Base-by-base conservation (phyloP, 1,284 basidiomycete genomes). In the Pseudozyma thailandica region DNA sequence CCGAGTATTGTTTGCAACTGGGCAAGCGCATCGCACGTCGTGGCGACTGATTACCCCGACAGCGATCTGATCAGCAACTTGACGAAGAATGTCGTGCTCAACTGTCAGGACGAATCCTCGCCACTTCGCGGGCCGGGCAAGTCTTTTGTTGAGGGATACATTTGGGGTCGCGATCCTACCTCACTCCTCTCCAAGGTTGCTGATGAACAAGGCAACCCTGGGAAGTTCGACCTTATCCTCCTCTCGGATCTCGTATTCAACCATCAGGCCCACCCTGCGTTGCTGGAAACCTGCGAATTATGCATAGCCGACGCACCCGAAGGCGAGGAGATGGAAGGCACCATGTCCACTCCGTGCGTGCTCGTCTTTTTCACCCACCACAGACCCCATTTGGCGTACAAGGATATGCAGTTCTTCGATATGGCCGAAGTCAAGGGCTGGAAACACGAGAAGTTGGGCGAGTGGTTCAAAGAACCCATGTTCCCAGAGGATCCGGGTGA, bases 361-460 rank as follows among this genome's bases (percentile, higher is more conserved):
- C 88, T 97, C 2, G 92, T 95, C 2, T 97, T 97, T 84, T 95
- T 92, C 83, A 91, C 91, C 0, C 94, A 97, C 72, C 95, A 97
- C 78, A 87, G 92, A 0, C 94, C 90, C 90, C 75, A 88, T 25
- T 48, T 94, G 16, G 92, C 91, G 0, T 86, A 92, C 56, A 89
- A 90, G 21, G 92, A 97, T 80, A 88, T 94, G 85, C 87, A 87
- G 5, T 97, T 98, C 84, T 93, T 98, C 79, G 77, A 81, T 0
- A 87, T 89, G 75, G 92, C 93, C 0, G 78, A 84, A 41, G 83
- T 85, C 25, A 83, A 84, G 16, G 91, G 91, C 0, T 98, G 94
- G 93, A 79, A 66, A 2, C 92, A 90, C 68, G 87, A 90, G 71
- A 86, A 91, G 78, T 87, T 96, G 13, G 83, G 92, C 4, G 89